These are phyloP conservation scores for Geosmithia flava DNA, from an alignment of 2,329 filamentous ascomycete species.

Conservation along the genomic window DNA sequence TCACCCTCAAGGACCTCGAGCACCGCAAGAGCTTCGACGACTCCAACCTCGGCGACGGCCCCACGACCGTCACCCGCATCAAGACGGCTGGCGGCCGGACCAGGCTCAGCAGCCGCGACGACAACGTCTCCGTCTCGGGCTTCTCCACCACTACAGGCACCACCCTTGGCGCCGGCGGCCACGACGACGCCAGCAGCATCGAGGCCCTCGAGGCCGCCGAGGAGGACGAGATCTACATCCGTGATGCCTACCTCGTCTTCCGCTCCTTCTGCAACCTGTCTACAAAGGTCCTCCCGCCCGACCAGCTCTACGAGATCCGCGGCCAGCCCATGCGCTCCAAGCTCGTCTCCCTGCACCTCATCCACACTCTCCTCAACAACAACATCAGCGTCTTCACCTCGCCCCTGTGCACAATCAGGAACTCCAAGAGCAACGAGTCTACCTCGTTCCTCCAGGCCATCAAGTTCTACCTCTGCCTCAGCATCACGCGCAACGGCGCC, in stretches of 20 bases:
- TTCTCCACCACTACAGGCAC: slow-evolving; percentile 34
- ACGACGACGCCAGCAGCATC: slow-evolving; percentile 33
- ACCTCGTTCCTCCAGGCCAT: slow-evolving; percentile 89
- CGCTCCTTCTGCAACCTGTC: slow-evolving; percentile 95
- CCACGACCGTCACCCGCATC: slow-evolving; percentile 53
- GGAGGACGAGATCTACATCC: slow-evolving; percentile 93
- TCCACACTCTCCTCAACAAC: slow-evolving; percentile 91
- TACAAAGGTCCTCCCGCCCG: slow-evolving; percentile 77
- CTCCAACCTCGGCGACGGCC: slow-evolving; percentile 52
- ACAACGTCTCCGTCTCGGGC: slow-evolving; percentile 32
- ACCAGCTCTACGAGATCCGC: slow-evolving; percentile 85
- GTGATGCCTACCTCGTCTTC: slow-evolving; percentile 94
- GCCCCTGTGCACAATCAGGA: slow-evolving; percentile 81
- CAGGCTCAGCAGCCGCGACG: slow-evolving; percentile 17
- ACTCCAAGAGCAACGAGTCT: slow-evolving; percentile 76
- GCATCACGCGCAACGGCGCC: slow-evolving; percentile 86
- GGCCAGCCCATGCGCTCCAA: slow-evolving; percentile 97
- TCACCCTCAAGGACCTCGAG: slow-evolving; percentile 55
- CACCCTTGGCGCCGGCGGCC: slow-evolving; percentile 10
- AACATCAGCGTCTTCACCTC: slow-evolving; percentile 85
- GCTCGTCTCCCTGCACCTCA: slow-evolving; percentile 85
- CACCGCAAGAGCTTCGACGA: slow-evolving; percentile 58
- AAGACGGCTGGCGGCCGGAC: slow-evolving; percentile 26
- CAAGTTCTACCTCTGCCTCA: slow-evolving; percentile 93
- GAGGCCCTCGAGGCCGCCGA: slow-evolving; percentile 53